These are phyloP conservation scores for Yamadazyma trypodendri DNA, from an alignment of 1,139 yeast genomes.

Conservation along the genomic window DNA sequence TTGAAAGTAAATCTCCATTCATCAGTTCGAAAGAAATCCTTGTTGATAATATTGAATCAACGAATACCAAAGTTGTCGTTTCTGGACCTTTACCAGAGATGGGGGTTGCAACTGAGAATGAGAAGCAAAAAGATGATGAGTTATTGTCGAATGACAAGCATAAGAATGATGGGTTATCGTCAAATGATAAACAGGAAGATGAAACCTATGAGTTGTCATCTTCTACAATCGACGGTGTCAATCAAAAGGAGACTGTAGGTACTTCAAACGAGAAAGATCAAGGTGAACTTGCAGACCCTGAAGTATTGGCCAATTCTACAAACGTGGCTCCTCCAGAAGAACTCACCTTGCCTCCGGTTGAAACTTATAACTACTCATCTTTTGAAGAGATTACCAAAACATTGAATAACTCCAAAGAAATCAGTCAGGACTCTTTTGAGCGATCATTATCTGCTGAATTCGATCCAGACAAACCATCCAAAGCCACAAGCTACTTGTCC, in stretches of 20 bases:
- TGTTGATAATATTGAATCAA: neutral
- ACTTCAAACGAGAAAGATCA: too few species aligned
- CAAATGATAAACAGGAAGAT: too few species aligned
- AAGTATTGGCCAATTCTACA: constrained; percentile 41
- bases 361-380: constrained; percentile 28
- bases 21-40: neutral
- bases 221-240: neutral
- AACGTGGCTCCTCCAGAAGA: constrained; percentile 42
- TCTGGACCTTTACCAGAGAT: neutral
- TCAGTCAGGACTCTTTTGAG: constrained; percentile 30
- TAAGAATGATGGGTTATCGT: too few species aligned
- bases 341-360: constrained; percentile 39
- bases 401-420: constrained; percentile 15
- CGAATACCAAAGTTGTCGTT: constrained; percentile 1
- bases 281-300: constrained; percentile 10
- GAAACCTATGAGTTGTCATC: too few species aligned
- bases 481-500: constrained; percentile 32
- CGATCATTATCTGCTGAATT: constrained; percentile 45
- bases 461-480: constrained; percentile 27
- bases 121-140: too few species aligned
- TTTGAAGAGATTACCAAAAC: constrained; percentile 39
- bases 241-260: neutral
- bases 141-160: neutral
- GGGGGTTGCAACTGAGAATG: too few species aligned
- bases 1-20: neutral